Conservation (phyloP, 768 basidiomycete species). For the Russula abietina region DNA sequence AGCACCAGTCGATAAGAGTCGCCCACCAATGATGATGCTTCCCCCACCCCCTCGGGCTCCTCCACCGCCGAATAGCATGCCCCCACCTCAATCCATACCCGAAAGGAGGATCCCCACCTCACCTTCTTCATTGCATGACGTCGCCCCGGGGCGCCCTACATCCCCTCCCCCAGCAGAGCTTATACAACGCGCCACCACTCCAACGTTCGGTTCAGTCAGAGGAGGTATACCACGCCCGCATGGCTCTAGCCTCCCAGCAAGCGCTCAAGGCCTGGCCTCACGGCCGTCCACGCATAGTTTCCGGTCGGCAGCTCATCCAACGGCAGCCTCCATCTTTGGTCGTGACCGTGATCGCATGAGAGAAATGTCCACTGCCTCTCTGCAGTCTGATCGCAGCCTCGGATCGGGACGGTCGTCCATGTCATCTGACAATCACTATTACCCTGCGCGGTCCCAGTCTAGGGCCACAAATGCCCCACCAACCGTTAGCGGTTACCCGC, state of each 20-base stretch:
- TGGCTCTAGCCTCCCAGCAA: conserved; percentile 73
- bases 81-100: conserved; percentile 70
- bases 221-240: conserved; percentile 51
- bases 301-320: conserved; percentile 58
- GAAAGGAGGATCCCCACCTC: conserved; percentile 49
- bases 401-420: conserved; percentile 75
- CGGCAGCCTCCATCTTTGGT: conserved; percentile 38
- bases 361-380: conserved; percentile 62
- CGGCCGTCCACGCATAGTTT: conserved; percentile 78
- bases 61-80: conserved; percentile 66
- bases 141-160: conserved; percentile 78
- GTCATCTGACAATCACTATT: conserved; percentile 66
- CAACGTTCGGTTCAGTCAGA: conserved; percentile 63
- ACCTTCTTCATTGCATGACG: conserved; percentile 45
- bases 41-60: conserved; percentile 69
- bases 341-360: conserved; percentile 47
- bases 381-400: conserved; percentile 61
- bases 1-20: conserved; percentile 62
- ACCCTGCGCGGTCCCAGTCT: conserved; percentile 37
- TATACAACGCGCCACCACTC: conserved; percentile 86
- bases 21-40: conserved; percentile 78
- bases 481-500: conserved; percentile 38
- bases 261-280: conserved; percentile 58
- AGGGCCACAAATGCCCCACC: conserved; percentile 34
- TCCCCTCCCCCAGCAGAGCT: conserved; percentile 93